Evolutionary conservation across 176 grass and related monocot species (phyloP).

Genomic region (Carex littledalei): DNA sequence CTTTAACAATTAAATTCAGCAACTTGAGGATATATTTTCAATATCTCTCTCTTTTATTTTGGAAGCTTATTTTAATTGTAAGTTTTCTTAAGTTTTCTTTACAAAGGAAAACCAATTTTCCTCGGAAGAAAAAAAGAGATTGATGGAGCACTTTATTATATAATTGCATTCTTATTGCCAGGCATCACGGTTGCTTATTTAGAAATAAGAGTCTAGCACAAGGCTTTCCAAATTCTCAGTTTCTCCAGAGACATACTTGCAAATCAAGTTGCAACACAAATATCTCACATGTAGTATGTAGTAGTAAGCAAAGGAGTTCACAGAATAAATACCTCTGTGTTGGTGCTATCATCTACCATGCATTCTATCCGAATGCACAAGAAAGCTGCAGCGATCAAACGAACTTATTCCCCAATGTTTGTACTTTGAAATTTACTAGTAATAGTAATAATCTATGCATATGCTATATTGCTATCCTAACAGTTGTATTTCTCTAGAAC

Average conservation of each 20-base stretch:
- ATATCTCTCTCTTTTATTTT: background rate
- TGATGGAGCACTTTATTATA: background rate
- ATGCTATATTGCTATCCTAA: background rate
- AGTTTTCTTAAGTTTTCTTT: background rate
- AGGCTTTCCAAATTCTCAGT: background rate
- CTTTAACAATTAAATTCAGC: background rate
- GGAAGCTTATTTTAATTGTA: background rate
- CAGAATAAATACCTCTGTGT: background rate
- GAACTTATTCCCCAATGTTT: background rate
- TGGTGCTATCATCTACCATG: background rate
- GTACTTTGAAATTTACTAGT: background rate
- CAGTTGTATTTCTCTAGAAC: background rate
- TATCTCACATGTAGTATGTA: background rate
- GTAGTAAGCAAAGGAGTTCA: background rate
- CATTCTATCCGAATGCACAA: background rate
- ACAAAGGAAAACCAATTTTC: background rate
- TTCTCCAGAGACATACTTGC: background rate
- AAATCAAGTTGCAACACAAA: background rate
- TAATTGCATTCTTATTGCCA: background rate
- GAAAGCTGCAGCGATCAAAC: background rate
- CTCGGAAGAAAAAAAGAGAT: background rate
- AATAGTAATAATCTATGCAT: background rate
- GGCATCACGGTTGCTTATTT: background rate
- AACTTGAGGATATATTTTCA: background rate
- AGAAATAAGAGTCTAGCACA: background rate